Evolutionary conservation across 2,329 filamentous ascomycete genomes (phyloP), one percentile per base, ranked within the genome.

Genomic region (Apiospora rasikravindrae): DNA sequence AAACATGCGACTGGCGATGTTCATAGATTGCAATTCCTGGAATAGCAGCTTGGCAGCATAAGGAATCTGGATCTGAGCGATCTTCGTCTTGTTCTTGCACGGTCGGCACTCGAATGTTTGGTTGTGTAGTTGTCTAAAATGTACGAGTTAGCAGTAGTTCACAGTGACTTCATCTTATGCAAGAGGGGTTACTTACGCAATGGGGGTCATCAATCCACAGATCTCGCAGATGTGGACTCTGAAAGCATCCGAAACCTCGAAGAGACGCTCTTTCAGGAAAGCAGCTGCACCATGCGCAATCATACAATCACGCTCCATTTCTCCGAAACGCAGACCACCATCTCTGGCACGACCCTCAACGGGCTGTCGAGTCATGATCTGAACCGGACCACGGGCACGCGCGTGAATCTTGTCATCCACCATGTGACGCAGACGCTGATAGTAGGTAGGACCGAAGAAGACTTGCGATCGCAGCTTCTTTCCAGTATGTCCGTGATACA

Each of bases 261-360:
- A 98, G 72, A 99, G 85, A 79, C 96, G 91, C 87, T 99, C 96
- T 86, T 99, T 99, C 80, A 99, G 85, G 89, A 99, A 99, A 1
- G 95, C 93, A 71, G 94, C 96, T 4, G 97, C 96, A 81, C 96
- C 96, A 82, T 99, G 97, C n/a, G 97, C 95, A 86, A 99, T 99
- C 96, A 99, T 99, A 83, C 96, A 99, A 90, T 99, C 97, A 86
- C 97, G 96, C 85, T 99, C 97, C 96, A 99, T 99, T 88, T 99
- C 96, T 91, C 96, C 96, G 90, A 99, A 99, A 81, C 97, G 96
- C 64, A 99, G 89, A 87, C 96, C 96, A 89, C 96, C 96, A 82
- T 99, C 97, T 84, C 97, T 89, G 4, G 96, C 96, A 90, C 97
- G 94, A 93, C 96, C 96, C 85, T 99, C 96, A 19, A 99, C 96